A percentile compares a stretch with the other conserved stretches of the same genome.
phyloP scores from a whole-genome alignment of 2,329 filamentous ascomycete species.

The Phialemoniopsis sp. region DNA sequence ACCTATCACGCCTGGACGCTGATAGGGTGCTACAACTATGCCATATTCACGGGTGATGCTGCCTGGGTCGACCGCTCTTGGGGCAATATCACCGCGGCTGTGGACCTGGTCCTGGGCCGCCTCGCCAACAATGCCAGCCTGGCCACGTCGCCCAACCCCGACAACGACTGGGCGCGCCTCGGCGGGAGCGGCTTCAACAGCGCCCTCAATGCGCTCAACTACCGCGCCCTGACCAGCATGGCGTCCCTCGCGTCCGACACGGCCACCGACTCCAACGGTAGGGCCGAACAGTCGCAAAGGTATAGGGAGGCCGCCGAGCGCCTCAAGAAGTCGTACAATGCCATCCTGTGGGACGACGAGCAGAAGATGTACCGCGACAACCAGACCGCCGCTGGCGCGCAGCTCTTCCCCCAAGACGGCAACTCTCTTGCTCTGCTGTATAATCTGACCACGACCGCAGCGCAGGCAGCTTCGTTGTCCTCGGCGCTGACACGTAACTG shows the following conservation, averaged over 20 bases:
- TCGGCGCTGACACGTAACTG: slow-evolving; percentile 14
- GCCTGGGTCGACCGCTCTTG: slow-evolving; percentile 35
- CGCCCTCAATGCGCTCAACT: slow-evolving; percentile 24
- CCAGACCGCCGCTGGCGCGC: slow-evolving; percentile 34
- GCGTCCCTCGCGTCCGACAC: slow-evolving; percentile 11
- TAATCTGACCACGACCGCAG: slow-evolving; percentile 11
- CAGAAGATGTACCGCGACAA: slow-evolving; percentile 44
- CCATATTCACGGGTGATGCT: slow-evolving; percentile 39
- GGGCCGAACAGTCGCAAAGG: slow-evolving; percentile 4
- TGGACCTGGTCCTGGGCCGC: slow-evolving; percentile 7
- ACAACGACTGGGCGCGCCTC: slow-evolving; percentile 24
- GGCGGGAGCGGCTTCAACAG: slow-evolving; percentile 21
- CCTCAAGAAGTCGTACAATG: slow-evolving; percentile 31
- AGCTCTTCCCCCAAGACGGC: slow-evolving; percentile 44
- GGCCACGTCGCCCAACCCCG: too few relatives aligned
- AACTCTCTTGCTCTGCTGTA: slow-evolving; percentile 40
- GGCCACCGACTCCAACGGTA: too few relatives aligned
- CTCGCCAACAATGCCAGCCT: slow-evolving; percentile 11
- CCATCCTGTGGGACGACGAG: slow-evolving; percentile 36
- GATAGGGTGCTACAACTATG: slow-evolving; percentile 47
- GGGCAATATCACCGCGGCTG: slow-evolving; percentile 32
- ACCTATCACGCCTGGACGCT: slow-evolving; percentile 38
- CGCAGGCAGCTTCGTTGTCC: slow-evolving; percentile 12
- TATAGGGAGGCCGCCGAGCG: slow-evolving; percentile 6
- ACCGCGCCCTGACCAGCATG: slow-evolving; percentile 18